phyloP scores from a whole-genome alignment of 2,329 filamentous ascomycete species.

The Neurospora sp. region DNA sequence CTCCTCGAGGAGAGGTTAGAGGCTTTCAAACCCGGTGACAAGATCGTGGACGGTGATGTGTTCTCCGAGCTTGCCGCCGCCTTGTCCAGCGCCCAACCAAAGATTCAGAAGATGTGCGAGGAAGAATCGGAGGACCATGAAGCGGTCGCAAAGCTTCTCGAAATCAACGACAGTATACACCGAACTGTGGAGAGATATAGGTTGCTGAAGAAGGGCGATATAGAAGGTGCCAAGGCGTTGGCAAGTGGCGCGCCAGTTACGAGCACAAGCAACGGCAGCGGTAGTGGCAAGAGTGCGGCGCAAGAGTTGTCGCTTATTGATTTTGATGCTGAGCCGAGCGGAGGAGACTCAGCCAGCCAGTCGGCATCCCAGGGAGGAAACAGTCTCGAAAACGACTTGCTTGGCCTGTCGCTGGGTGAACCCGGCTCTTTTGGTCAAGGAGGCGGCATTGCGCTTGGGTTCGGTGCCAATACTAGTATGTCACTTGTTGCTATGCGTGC shows the following conservation, averaged over 20 bases:
- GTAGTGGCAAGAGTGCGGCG: conserved; percentile 49
- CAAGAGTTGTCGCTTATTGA: conserved; percentile 90
- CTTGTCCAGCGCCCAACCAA: conserved; percentile 87
- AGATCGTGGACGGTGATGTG: conserved; percentile 57
- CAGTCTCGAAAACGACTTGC: conserved; percentile 77
- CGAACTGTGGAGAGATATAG: conserved; percentile 92
- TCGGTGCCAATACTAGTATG: conserved; percentile 59
- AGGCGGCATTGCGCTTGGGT: conserved; percentile 76
- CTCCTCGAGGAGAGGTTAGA: conserved; percentile 88
- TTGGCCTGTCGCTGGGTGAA: conserved; percentile 76
- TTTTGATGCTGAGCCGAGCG: conserved; percentile 57
- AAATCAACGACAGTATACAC: conserved; percentile 99
- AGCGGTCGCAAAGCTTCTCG: conserved; percentile 86
- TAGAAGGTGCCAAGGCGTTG: conserved; percentile 73
- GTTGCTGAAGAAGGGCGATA: conserved; percentile 88
- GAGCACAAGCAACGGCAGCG: conserved; percentile 53
- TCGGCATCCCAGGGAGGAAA: conserved; percentile 40
- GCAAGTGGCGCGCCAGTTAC: conserved; percentile 63
- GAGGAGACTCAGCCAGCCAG: conserved; percentile 28
- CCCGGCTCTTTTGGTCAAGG: conserved; percentile 56
- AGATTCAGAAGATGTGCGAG: conserved; percentile 99
- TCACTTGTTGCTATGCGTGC: conserved; percentile 8
- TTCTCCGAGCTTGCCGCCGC: conserved; percentile 80
- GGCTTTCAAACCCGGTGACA: conserved; percentile 70
- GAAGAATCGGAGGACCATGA: conserved; percentile 96